Evolutionary conservation across 768 basidiomycete genomes (phyloP).

Genomic region (Kwoniella mangroviensis): DNA sequence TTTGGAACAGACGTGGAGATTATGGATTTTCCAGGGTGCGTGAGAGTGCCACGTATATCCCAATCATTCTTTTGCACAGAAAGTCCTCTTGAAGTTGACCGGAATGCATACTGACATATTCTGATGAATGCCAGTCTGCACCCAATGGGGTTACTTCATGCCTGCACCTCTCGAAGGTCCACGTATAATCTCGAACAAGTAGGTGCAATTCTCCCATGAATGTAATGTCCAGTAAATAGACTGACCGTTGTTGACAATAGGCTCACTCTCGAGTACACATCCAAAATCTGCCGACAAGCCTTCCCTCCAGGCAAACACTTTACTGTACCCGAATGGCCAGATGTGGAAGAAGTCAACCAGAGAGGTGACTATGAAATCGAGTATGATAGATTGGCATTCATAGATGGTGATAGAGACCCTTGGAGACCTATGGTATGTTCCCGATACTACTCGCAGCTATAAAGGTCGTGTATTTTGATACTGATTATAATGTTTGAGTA

Average conservation of each 20-base stretch:
- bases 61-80: no score
- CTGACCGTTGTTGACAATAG: slow-evolving; percentile 13
- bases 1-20: slow-evolving; percentile 76
- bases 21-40: slow-evolving; percentile 82
- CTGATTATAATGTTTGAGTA: slow-evolving; percentile 9
- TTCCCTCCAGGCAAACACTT: slow-evolving; percentile 73
- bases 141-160: slow-evolving; percentile 93
- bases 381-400: slow-evolving; percentile 79
- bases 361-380: slow-evolving; percentile 84
- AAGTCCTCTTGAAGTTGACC: no score
- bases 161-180: slow-evolving; percentile 68
- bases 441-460: no score
- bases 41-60: background rate
- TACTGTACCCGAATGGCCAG: slow-evolving; percentile 72
- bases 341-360: slow-evolving; percentile 78
- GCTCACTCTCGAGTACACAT: slow-evolving; percentile 71
- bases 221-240: background rate
- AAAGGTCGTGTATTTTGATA: background rate
- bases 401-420: slow-evolving; percentile 69
- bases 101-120: background rate
- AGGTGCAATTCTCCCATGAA: slow-evolving; percentile 11
- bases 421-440: slow-evolving; percentile 72
- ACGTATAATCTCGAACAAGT: slow-evolving; percentile 71
- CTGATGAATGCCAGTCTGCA: slow-evolving; percentile 64
- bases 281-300: slow-evolving; percentile 71